A percentile compares a stretch with the other conserved stretches of the same genome.
These are phyloP conservation scores for Candida suzukii DNA, from an alignment of 805 yeast species.

Conservation along the genomic window DNA sequence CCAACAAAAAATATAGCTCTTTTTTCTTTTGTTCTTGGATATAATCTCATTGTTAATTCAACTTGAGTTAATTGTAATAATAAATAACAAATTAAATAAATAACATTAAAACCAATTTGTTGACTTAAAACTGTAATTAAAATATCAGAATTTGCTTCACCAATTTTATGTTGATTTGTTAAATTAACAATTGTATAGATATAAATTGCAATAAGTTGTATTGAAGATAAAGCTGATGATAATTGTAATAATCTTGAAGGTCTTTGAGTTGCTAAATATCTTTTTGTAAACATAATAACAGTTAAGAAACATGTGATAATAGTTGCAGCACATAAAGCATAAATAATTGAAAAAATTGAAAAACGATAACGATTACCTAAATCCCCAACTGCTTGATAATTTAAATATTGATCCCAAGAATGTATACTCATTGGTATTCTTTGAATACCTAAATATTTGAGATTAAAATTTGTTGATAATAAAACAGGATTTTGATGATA, in stretches of 20 bases:
- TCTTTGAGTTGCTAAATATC: slow-evolving; percentile 40
- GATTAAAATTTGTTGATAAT: slow-evolving; percentile 11
- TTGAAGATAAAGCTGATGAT: slow-evolving; percentile 46
- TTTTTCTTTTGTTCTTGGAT: slow-evolving; percentile 62
- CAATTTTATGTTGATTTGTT: slow-evolving; percentile 38
- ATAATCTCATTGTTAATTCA: slow-evolving; percentile 61
- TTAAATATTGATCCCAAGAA: slow-evolving; percentile 44
- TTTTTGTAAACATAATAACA: slow-evolving; percentile 56
- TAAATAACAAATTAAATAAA: slow-evolving; percentile 53
- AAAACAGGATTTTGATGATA: slow-evolving; percentile 13
- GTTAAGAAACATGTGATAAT: slow-evolving; percentile 60
- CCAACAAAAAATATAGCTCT: slow-evolving; percentile 57
- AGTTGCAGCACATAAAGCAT: slow-evolving; percentile 56
- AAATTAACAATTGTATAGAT: slow-evolving; percentile 40
- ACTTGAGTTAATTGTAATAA: slow-evolving; percentile 63
- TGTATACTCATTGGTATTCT: slow-evolving; percentile 35
- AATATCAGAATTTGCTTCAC: slow-evolving; percentile 35
- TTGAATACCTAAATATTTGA: slow-evolving; percentile 11
- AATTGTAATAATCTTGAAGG: slow-evolving; percentile 46
- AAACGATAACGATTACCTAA: slow-evolving; percentile 31
- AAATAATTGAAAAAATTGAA: slow-evolving; percentile 55
- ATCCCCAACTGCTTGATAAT: slow-evolving; percentile 28
- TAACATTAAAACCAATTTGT: slow-evolving; percentile 39
- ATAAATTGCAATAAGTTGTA: slow-evolving; percentile 46
- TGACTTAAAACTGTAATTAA: slow-evolving; percentile 38